These are phyloP conservation scores for Pseudopyrenochaeta lycopersici DNA, from an alignment of 2,329 filamentous ascomycete species.

Conservation along the genomic window DNA sequence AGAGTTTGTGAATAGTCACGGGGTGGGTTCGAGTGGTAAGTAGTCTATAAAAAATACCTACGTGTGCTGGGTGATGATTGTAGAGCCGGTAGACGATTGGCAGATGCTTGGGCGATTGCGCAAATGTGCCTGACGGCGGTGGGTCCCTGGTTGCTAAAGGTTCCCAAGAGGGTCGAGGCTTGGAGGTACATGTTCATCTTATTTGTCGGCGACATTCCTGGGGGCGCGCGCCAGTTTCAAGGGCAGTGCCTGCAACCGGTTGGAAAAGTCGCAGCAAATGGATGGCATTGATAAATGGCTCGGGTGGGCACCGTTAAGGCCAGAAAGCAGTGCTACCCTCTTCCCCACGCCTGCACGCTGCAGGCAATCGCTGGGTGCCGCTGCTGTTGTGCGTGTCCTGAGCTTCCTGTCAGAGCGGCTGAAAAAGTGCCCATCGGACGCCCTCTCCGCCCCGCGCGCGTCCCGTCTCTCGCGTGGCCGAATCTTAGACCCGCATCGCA, in stretches of 20 bases:
- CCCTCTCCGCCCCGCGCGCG: background rate
- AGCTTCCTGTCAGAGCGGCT: background rate
- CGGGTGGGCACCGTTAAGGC: background rate
- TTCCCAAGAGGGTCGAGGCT: background rate
- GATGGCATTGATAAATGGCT: background rate
- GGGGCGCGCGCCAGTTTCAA: constrained; percentile 5
- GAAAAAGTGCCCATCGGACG: background rate
- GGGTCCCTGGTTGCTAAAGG: background rate
- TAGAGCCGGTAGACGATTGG: too few species aligned
- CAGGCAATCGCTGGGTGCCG: background rate
- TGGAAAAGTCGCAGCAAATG: constrained; percentile 1
- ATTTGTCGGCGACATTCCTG: constrained; percentile 7
- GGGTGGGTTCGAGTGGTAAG: too few species aligned
- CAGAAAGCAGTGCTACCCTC: background rate
- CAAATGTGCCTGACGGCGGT: too few species aligned
- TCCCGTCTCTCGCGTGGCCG: constrained; percentile 5
- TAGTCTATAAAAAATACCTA: too few species aligned
- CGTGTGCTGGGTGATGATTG: too few species aligned
- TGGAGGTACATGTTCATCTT: constrained; percentile 2
- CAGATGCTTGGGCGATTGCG: too few species aligned
- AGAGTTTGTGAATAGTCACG: too few species aligned
- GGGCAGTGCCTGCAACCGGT: constrained; percentile 1
- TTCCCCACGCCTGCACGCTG: constrained; percentile 2
- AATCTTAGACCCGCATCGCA: constrained; percentile 3
- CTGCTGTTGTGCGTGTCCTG: background rate